Percentiles rank a stretch among this genome's conserved stretches.
These are phyloP conservation scores for Cyclospora cayetanensis DNA, from an alignment of 169 alveolate genomes.

Conservation along the genomic window DNA sequence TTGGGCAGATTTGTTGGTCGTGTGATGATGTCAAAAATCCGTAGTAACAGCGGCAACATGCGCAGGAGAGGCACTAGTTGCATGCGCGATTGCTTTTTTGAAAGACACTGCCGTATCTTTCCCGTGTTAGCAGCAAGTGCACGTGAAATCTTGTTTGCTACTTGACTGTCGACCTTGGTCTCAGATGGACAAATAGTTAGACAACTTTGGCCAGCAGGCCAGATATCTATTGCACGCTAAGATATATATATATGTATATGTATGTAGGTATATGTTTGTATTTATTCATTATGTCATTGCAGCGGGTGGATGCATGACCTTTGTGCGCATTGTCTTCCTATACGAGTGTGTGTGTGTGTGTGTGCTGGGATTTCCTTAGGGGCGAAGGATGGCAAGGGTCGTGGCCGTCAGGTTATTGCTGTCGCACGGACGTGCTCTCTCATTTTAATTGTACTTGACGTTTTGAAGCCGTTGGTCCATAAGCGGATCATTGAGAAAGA, in stretches of 20 bases:
- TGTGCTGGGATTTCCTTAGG: slow-evolving; percentile 79
- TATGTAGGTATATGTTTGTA: not conserved
- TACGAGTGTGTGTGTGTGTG: not conserved
- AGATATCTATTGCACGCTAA: too few species aligned
- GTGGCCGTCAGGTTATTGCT: slow-evolving; percentile 98
- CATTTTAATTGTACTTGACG: slow-evolving; percentile 95
- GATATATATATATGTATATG: not conserved
- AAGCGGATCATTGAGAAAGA: slow-evolving; percentile 95
- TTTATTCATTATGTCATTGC: not conserved
- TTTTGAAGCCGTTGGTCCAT: slow-evolving; percentile 93
- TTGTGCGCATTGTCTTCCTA: not conserved
- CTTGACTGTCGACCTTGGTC: too few species aligned
- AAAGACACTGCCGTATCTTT: too few species aligned
- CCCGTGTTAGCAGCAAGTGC: too few species aligned
- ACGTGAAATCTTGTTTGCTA: too few species aligned
- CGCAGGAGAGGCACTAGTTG: too few species aligned
- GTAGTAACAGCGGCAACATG: too few species aligned
- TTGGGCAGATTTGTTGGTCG: too few species aligned
- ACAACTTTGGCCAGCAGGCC: too few species aligned
- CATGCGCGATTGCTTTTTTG: too few species aligned
- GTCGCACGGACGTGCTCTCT: slow-evolving; percentile 97
- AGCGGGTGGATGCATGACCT: not conserved
- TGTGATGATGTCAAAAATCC: too few species aligned
- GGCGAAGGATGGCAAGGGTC: slow-evolving; percentile 99
- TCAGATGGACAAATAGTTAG: too few species aligned